These are phyloP conservation scores for Pichia thaimueangensis DNA, from an alignment of 805 yeast species.

Conservation along the genomic window DNA sequence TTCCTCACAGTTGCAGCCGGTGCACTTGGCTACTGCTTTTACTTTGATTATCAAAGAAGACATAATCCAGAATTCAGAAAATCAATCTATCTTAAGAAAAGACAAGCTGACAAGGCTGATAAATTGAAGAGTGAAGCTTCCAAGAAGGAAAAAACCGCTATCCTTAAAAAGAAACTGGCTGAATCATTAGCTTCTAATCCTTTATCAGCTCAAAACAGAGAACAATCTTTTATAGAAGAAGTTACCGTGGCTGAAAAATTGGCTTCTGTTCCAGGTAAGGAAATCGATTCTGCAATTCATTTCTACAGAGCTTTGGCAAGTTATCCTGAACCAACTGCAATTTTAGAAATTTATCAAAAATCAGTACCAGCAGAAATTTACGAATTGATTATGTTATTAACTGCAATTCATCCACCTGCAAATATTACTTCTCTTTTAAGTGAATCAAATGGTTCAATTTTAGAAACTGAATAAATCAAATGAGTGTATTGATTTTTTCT, in stretches of 20 bases:
- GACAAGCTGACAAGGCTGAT: conserved; percentile 52
- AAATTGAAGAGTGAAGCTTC: conserved; percentile 49
- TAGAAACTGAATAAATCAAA: conserved; percentile 13
- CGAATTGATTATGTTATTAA: conserved; percentile 80
- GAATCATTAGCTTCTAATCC: conserved; percentile 66
- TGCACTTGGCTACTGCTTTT: conserved; percentile 66
- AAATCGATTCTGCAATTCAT: conserved; percentile 77
- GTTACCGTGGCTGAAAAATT: conserved; percentile 83
- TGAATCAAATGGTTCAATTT: conserved; percentile 27
- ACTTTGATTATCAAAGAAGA: conserved; percentile 92
- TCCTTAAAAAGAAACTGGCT: conserved; percentile 54
- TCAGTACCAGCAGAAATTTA: conserved; percentile 76
- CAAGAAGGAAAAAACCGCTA: conserved; percentile 53
- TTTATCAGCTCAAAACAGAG: conserved; percentile 58
- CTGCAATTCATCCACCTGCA: conserved; percentile 85
- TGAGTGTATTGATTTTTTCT: too few relatives aligned
- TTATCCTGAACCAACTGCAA: conserved; percentile 92
- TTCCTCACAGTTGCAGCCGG: conserved; percentile 38
- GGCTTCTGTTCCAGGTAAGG: conserved; percentile 57
- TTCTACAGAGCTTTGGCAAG: conserved; percentile 92
- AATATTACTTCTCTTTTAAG: conserved; percentile 65
- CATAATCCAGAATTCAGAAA: conserved; percentile 75
- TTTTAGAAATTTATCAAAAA: conserved; percentile 84
- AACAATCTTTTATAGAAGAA: conserved; percentile 72
- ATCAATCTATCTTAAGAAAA: conserved; percentile 55